Percentiles rank a stretch among this genome's conserved stretches.
Evolutionary conservation across 208 protist genomes (phyloP).

Genomic region (Trypanosomatidae sp.): DNA sequence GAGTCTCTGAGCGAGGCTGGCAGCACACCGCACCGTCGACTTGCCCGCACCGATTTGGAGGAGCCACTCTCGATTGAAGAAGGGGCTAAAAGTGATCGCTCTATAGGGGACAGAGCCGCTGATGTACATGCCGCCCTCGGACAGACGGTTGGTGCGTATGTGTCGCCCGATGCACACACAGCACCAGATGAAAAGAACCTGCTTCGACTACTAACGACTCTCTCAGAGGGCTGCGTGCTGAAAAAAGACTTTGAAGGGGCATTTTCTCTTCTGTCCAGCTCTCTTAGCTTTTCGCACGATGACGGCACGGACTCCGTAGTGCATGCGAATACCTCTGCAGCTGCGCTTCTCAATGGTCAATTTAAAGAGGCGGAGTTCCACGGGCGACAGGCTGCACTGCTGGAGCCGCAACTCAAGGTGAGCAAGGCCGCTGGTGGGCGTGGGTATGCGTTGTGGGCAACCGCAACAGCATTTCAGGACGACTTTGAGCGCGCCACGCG

Average conservation of each 20-base stretch:
- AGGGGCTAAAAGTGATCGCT: conserved; percentile 15
- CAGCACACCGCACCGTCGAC: conserved; percentile 78
- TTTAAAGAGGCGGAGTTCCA: conserved; percentile 83
- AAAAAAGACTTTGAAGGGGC: conserved; percentile 55
- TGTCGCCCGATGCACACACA: conserved; percentile 48
- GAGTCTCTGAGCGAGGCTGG: conserved; percentile 37
- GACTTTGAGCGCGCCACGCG: conserved; percentile 59
- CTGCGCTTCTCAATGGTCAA: conserved; percentile 54
- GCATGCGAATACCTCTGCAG: conserved; percentile 69
- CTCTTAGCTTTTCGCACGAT: conserved; percentile 79
- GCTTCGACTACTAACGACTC: conserved; percentile 73
- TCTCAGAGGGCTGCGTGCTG: conserved; percentile 66
- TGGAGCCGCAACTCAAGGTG: conserved; percentile 24
- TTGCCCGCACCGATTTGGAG: conserved; percentile 50
- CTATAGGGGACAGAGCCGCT: too few relatives aligned
- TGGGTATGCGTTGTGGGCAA: conserved; percentile 75
- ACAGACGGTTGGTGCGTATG: conserved; percentile 41
- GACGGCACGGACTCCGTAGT: conserved; percentile 39
- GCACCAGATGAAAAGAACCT: conserved; percentile 71
- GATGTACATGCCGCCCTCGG: too few relatives aligned
- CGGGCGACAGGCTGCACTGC: conserved; percentile 65
- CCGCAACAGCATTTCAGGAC: conserved; percentile 80
- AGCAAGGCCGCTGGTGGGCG: conserved; percentile 20
- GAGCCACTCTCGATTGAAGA: conserved; percentile 10
- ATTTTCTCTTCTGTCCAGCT: conserved; percentile 39